A percentile compares a stretch with the other conserved stretches of the same genome.
These are phyloP conservation scores for Fusarium sp. DNA, from an alignment of 2,329 filamentous ascomycete species.

Conservation along the genomic window DNA sequence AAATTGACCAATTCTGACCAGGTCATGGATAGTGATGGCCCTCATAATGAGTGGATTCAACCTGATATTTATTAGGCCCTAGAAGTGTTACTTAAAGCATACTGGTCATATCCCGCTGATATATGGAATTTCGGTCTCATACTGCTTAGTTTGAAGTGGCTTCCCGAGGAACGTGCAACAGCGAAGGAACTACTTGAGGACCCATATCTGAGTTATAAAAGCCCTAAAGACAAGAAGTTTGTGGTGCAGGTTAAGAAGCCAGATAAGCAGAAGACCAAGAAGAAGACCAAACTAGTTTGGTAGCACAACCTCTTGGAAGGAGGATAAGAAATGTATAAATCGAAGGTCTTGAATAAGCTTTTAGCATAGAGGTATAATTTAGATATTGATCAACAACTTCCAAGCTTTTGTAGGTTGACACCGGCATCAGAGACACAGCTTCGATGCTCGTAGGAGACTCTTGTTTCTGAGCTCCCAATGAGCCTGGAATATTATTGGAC, in stretches of 20 bases:
- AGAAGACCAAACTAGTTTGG: no score
- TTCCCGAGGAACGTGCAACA: conserved; percentile 46
- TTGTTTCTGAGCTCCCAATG: no score
- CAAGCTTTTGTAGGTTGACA: no score
- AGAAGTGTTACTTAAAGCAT: conserved; percentile 47
- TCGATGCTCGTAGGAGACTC: no score
- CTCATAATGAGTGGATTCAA: conserved; percentile 45
- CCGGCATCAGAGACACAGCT: no score
- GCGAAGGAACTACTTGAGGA: conserved; percentile 47
- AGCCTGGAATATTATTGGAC: no score
- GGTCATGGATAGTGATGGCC: conserved; percentile 41
- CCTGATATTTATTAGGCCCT: conserved; percentile 43
- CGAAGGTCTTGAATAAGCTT: no score
- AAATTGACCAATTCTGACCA: conserved; percentile 48
- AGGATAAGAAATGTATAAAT: no score
- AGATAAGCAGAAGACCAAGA: no score
- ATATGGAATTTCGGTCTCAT: conserved; percentile 49
- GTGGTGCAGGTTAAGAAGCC: no score
- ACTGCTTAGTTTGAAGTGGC: conserved; percentile 47
- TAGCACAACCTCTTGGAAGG: neutral
- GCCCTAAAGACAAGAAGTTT: neutral
- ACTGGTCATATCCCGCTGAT: conserved; percentile 49
- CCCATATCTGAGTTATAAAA: conserved; percentile 43
- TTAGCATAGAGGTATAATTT: no score
- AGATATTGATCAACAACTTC: neutral